Evolutionary conservation across 352 stramenopile species (phyloP), one percentile per base, ranked within the genome.

Genomic region (Globisporangium viniferum): DNA sequence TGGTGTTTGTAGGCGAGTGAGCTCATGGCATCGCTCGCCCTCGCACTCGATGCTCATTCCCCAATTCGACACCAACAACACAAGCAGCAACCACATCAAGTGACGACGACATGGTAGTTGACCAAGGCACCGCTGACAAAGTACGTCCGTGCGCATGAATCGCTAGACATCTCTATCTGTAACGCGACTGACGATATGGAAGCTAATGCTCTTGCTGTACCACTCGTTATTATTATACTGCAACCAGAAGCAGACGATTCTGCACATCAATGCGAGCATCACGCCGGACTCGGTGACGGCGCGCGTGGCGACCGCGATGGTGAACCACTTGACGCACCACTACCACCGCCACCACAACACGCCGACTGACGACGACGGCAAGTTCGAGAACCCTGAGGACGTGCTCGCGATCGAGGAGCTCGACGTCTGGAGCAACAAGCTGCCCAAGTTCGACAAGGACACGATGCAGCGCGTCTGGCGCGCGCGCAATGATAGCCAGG

Each of bases 251-350:
- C 83, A 89, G 56, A 92, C 78, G n/a, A 76, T 93, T 22, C 67
- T 93, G 59, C 85, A 93, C 73, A 87, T 91, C 74, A 91, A 93
- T 59, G 77, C 80, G 2, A 93, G 82, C 72, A 86, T 93, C 74
- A 87, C 85, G 63, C 78, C 77, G 35, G 82, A 87, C 66, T 93
- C 85, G 46, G 78, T 91, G 44, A 91, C 85, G 18, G 80, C 85
- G 14, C 80, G 80, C 22, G 82, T 93, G 63, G 83, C 82, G 5
- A 84, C 73, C 31, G 84, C 81, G 33, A 88, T 93, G 76, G 65
- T 91, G 35, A 74, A 89, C 51, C 82, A 91, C 70, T 46, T 93
- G 55, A 88, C 81, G 55, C 82, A 91, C 70, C 82, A 93, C 74
- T 90, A 90, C 75, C 80, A 90, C 58, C 78, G 73, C 59, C 81